These are phyloP conservation scores for Arachis stenosperma DNA, from an alignment of 306 rosid genomes.

Conservation along the genomic window DNA sequence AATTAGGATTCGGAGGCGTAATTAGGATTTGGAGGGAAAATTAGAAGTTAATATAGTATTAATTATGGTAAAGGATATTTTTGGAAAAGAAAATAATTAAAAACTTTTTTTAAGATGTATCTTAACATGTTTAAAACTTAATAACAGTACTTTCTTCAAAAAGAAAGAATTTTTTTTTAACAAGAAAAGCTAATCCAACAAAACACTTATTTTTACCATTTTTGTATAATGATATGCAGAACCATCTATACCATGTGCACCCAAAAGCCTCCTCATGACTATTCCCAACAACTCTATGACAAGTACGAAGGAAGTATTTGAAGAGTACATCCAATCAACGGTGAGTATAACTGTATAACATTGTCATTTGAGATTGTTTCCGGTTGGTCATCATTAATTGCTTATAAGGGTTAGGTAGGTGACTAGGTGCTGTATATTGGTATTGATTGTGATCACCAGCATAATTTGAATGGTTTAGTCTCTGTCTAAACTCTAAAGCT, in stretches of 20 bases:
- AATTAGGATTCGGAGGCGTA: no score
- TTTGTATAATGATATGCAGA: constrained; percentile 45
- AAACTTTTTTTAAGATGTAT: no score
- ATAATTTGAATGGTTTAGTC: neutral
- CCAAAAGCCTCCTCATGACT: constrained; percentile 77
- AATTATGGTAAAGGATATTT: no score
- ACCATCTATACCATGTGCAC: constrained; percentile 83
- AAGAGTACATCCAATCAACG: constrained; percentile 56
- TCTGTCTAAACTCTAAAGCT: neutral
- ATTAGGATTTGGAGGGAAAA: no score
- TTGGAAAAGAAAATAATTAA: no score
- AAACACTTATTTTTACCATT: constrained; percentile 1
- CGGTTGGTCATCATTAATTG: neutral
- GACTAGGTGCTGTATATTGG: neutral
- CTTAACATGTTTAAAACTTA: no score
- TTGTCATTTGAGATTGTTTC: neutral
- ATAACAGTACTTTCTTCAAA: no score
- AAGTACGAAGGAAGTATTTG: constrained; percentile 66
- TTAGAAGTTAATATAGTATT: no score
- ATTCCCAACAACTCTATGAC: constrained; percentile 75
- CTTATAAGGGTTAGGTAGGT: neutral
- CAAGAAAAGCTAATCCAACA: no score
- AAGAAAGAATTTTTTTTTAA: no score
- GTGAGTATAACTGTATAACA: constrained; percentile 40
- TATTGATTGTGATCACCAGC: constrained; percentile 4